These are phyloP conservation scores for Fragosphaeria purpurea DNA, from an alignment of 2,329 filamentous ascomycete species.

Conservation along the genomic window DNA sequence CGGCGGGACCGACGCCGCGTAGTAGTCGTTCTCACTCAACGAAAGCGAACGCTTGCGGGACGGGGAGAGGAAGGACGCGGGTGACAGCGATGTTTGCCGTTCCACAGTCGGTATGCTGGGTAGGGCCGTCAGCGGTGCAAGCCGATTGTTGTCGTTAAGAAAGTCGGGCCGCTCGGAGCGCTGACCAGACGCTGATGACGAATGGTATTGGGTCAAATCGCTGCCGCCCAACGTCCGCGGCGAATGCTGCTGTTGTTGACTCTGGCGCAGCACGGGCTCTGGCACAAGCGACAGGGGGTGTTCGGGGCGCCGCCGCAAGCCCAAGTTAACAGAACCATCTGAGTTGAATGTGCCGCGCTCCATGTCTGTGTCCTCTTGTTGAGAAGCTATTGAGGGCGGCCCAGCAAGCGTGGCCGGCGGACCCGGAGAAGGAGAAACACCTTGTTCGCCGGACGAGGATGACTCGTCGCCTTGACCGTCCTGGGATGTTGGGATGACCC, in stretches of 20 bases:
- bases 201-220: constrained; percentile 43
- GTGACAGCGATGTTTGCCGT: constrained; percentile 48
- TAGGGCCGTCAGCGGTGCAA: constrained; percentile 46
- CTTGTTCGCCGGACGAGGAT: constrained; percentile 33
- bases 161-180: constrained; percentile 31
- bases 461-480: constrained; percentile 31
- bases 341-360: constrained; percentile 50
- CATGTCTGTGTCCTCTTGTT: constrained; percentile 6
- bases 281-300: constrained; percentile 37
- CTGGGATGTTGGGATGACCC: constrained; percentile 71
- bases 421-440: constrained; percentile 30
- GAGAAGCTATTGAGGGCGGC: not conserved
- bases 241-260: constrained; percentile 24
- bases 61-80: constrained; percentile 49
- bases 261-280: constrained; percentile 32
- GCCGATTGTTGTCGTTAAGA: constrained; percentile 45
- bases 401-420: not conserved
- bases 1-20: not conserved
- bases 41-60: constrained; percentile 61
- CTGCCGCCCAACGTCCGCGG: constrained; percentile 29
- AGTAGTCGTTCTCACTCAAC: constrained; percentile 40
- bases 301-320: constrained; percentile 39
- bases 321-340: constrained; percentile 56
- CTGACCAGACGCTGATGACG: constrained; percentile 25
- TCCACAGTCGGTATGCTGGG: constrained; percentile 26